Conservation (phyloP, 345 rosid genomes). For the thale cress (Arabidopsis thaliana) region TAIR10.1 NC_003071.7:15365501-15366000, state of each 20-base stretch:
- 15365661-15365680: constrained; percentile 24
- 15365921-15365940: constrained; percentile 83
- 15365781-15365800: constrained; percentile 41
- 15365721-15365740: constrained; percentile 84
- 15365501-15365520: constrained; percentile 65
- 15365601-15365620: constrained; percentile 58
- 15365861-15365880: constrained; percentile 74
- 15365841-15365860: constrained; percentile 68
- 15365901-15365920: constrained; percentile 98
- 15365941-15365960: constrained; percentile 67
- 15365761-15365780: constrained; percentile 69
- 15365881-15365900: constrained; percentile 88
- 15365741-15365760: constrained; percentile 61
- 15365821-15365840: not conserved
- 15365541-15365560: constrained; percentile 83
- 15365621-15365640: constrained; percentile 10
- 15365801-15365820: constrained; percentile 18
- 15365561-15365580: constrained; percentile 88
- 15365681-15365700: constrained; percentile 12
- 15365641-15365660: not conserved
- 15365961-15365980: constrained; percentile 74
- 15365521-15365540: constrained; percentile 78
- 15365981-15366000: constrained; percentile 75
- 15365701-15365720: constrained; percentile 74
- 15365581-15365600: constrained; percentile 77